phyloP scores from a whole-genome alignment of 202 grass and related monocot genomes.

The Dendrocalamus latiflorus region DNA sequence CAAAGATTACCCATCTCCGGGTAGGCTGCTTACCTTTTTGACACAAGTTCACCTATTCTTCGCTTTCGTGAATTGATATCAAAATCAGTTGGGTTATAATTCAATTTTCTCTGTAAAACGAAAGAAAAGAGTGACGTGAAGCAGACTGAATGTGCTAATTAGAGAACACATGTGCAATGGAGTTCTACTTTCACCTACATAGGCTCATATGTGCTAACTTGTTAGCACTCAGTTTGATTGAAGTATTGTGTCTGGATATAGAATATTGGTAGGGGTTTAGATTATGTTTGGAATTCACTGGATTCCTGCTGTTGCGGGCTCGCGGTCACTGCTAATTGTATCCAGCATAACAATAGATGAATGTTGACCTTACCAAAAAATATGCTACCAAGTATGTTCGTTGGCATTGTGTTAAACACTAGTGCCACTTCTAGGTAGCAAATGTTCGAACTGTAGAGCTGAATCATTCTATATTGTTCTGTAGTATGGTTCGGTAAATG shows the following conservation, averaged over 20 bases:
- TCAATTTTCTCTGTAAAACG: neutral
- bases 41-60: neutral
- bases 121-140: neutral
- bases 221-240: neutral
- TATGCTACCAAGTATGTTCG: neutral
- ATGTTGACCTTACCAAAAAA: neutral
- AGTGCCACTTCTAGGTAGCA: neutral
- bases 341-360: neutral
- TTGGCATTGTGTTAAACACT: neutral
- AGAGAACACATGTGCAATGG: neutral
- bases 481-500: neutral
- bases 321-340: neutral
- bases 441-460: neutral
- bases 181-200: neutral
- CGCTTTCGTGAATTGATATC: neutral
- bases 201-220: neutral
- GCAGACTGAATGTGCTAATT: neutral
- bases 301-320: neutral
- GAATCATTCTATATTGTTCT: neutral
- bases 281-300: neutral
- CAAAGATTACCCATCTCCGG: neutral
- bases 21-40: neutral
- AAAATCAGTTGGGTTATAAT: neutral
- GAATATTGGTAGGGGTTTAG: neutral
- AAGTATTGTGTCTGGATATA: neutral